These are phyloP conservation scores for Cystobasidium ongulense DNA, from an alignment of 768 basidiomycete species.

Conservation along the genomic window DNA sequence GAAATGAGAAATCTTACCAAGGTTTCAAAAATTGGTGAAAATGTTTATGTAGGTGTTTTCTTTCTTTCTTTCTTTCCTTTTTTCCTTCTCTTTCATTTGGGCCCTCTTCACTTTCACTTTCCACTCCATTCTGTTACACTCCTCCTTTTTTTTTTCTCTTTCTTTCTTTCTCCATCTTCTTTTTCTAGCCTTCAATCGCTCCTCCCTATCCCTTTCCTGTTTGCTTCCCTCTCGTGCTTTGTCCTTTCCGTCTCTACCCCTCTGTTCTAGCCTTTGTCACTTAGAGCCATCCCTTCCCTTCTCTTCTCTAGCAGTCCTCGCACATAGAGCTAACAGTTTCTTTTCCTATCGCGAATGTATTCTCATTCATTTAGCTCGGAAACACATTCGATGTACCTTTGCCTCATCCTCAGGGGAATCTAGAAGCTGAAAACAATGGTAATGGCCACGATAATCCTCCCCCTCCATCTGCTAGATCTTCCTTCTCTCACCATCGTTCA, in stretches of 20 bases:
- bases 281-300: too few relatives aligned
- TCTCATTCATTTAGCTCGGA: slow-evolving; percentile 52
- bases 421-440: slow-evolving; percentile 2
- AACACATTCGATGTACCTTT: slow-evolving; percentile 73
- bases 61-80: neutral
- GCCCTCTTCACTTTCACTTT: too few relatives aligned
- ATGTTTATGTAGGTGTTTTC: slow-evolving; percentile 43
- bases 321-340: too few relatives aligned
- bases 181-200: too few relatives aligned
- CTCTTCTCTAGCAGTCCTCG: too few relatives aligned
- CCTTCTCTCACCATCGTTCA: neutral
- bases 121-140: too few relatives aligned
- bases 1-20: slow-evolving; percentile 83
- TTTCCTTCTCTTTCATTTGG: neutral
- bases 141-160: too few relatives aligned
- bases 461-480: neutral
- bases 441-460: neutral
- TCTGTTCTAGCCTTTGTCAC: too few relatives aligned
- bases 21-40: slow-evolving; percentile 60
- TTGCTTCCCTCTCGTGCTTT: too few relatives aligned
- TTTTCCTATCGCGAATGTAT: neutral
- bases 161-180: too few relatives aligned
- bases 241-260: too few relatives aligned
- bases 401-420: slow-evolving; percentile 12
- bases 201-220: too few relatives aligned